These are phyloP conservation scores for Nakazawaea ernobii DNA, from an alignment of 805 yeast species.

Conservation along the genomic window DNA sequence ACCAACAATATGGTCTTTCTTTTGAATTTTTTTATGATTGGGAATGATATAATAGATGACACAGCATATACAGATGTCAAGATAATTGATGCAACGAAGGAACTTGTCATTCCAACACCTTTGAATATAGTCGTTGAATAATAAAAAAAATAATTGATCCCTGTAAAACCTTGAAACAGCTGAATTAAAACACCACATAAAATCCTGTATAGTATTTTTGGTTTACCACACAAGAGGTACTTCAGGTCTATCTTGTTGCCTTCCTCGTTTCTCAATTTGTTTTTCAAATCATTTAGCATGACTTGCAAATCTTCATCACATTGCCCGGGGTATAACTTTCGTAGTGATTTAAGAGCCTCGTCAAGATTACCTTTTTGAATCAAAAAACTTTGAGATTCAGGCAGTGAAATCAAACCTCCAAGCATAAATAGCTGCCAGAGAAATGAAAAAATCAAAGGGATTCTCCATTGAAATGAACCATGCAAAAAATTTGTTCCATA, in stretches of 20 bases:
- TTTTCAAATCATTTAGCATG: neutral
- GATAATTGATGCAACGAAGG: constrained; percentile 10
- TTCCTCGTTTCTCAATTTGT: neutral
- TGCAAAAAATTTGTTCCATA: constrained; percentile 25
- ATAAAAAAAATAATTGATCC: constrained; percentile 37
- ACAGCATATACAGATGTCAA: constrained; percentile 1
- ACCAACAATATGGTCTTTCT: constrained; percentile 33
- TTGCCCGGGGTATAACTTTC: neutral
- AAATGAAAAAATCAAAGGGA: constrained; percentile 13
- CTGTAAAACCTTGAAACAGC: constrained; percentile 37
- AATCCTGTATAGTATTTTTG: constrained; percentile 4
- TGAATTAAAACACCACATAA: constrained; percentile 3
- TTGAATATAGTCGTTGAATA: constrained; percentile 36
- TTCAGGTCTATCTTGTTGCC: neutral
- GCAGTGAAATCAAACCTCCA: constrained; percentile 30
- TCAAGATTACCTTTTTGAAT: constrained; percentile 34
- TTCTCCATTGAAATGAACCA: constrained; percentile 21
- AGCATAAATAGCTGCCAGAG: constrained; percentile 15
- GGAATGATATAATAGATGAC: constrained; percentile 15
- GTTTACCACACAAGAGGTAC: neutral
- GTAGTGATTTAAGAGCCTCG: constrained; percentile 28
- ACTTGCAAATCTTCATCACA: neutral
- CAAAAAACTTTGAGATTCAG: constrained; percentile 38
- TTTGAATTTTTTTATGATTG: constrained; percentile 25
- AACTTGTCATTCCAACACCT: constrained; percentile 24